These are phyloP conservation scores for Kazachstania bromeliacearum DNA, from an alignment of 805 yeast species.

Conservation along the genomic window DNA sequence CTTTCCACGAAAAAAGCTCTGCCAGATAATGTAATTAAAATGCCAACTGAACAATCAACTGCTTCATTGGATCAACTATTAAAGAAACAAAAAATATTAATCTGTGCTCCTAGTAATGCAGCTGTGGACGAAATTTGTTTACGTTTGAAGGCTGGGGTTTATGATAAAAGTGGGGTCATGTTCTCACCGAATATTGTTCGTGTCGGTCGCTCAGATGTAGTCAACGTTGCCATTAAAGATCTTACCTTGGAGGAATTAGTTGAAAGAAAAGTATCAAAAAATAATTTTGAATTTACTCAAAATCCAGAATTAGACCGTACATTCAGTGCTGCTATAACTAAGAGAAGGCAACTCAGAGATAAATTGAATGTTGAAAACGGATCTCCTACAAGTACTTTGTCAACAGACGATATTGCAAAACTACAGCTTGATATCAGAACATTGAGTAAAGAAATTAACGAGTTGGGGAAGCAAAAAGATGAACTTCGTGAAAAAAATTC, in stretches of 20 bases:
- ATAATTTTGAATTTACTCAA: slow-evolving; percentile 30
- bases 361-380: slow-evolving; percentile 34
- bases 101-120: slow-evolving; percentile 98
- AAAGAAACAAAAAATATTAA: slow-evolving; percentile 50
- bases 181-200: slow-evolving; percentile 68
- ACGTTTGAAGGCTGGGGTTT: slow-evolving; percentile 68
- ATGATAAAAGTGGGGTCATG: slow-evolving; percentile 41
- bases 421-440: slow-evolving; percentile 45
- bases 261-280: slow-evolving; percentile 44
- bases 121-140: slow-evolving; percentile 93
- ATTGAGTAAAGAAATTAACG: slow-evolving; percentile 53
- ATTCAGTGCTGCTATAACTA: slow-evolving; percentile 45
- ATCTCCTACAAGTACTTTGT: slow-evolving; percentile 37
- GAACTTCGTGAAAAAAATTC: slow-evolving; percentile 67
- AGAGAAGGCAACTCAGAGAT: slow-evolving; percentile 47
- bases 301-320: slow-evolving; percentile 37
- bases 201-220: slow-evolving; percentile 82
- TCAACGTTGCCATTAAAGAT: slow-evolving; percentile 72
- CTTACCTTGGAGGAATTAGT: slow-evolving; percentile 80
- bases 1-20: slow-evolving; percentile 34
- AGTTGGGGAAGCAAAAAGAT: slow-evolving; percentile 64
- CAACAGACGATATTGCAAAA: slow-evolving; percentile 38
- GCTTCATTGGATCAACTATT: slow-evolving; percentile 16
- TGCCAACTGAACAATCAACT: slow-evolving; percentile 21
- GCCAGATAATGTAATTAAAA: slow-evolving; percentile 24